Conservation (phyloP, 345 rosid genomes). For the Limnanthes douglasii region DNA sequence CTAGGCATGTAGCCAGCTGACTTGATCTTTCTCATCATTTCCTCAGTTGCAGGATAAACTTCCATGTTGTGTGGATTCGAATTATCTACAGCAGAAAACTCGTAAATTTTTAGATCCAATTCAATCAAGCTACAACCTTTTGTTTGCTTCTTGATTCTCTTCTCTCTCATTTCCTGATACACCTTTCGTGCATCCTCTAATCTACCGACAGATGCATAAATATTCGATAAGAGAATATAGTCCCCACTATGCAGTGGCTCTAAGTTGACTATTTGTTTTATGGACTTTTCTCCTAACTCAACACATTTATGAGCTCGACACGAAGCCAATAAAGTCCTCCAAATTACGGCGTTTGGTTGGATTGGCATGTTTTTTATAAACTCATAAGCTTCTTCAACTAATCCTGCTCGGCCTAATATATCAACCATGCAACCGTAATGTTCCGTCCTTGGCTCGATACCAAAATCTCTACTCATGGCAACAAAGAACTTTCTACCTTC, state of each 20-base stretch:
- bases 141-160: slow-evolving; percentile 21
- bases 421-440: slow-evolving; percentile 44
- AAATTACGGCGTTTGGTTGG: slow-evolving; percentile 13
- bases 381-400: slow-evolving; percentile 25
- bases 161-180: slow-evolving; percentile 21
- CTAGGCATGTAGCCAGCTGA: background rate
- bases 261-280: slow-evolving; percentile 13
- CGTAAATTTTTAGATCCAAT: slow-evolving; percentile 24
- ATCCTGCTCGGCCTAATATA: slow-evolving; percentile 29
- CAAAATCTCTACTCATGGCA: slow-evolving; percentile 21
- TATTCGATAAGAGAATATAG: slow-evolving; percentile 26
- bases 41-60: background rate
- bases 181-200: slow-evolving; percentile 22
- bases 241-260: slow-evolving; percentile 18
- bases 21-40: background rate
- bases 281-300: slow-evolving; percentile 24
- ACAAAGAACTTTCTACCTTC: slow-evolving; percentile 24
- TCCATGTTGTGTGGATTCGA: background rate
- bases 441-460: slow-evolving; percentile 28
- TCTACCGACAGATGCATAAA: slow-evolving; percentile 23
- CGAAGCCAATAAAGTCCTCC: slow-evolving; percentile 25
- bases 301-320: slow-evolving; percentile 24
- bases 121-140: slow-evolving; percentile 34
- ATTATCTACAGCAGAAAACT: slow-evolving; percentile 19
- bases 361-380: slow-evolving; percentile 17